Conservation (phyloP, 2,329 filamentous ascomycete genomes). For the Keithomyces neogunnii region DNA sequence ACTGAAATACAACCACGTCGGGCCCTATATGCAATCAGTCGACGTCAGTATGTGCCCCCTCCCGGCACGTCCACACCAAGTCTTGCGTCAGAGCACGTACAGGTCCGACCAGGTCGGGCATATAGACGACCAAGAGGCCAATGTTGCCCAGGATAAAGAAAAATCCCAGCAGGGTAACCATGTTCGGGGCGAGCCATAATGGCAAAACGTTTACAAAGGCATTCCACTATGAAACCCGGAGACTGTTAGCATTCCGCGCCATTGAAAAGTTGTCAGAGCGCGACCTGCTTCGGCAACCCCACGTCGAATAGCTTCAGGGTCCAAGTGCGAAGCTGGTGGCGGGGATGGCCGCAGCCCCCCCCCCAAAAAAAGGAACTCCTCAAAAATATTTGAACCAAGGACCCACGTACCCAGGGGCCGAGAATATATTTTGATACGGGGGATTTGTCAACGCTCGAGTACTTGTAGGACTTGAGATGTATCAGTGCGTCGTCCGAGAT, state of each 20-base stretch:
- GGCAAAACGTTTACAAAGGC: constrained; percentile 85
- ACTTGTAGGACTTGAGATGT: constrained; percentile 93
- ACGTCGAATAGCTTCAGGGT: neutral
- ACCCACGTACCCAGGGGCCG: constrained; percentile 74
- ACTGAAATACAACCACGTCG: constrained; percentile 89
- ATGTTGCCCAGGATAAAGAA: constrained; percentile 88
- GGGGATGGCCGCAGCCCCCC: neutral
- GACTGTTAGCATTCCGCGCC: constrained; percentile 1
- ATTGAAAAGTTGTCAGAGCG: neutral
- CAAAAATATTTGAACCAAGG: neutral
- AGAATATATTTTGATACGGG: constrained; percentile 89
- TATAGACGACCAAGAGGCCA: constrained; percentile 60
- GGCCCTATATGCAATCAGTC: constrained; percentile 45
- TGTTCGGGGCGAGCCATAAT: constrained; percentile 94
- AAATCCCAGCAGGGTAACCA: constrained; percentile 93
- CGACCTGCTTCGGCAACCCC: neutral
- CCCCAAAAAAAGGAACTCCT: neutral
- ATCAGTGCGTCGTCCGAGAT: constrained; percentile 84
- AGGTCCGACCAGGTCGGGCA: constrained; percentile 86
- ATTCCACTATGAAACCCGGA: constrained; percentile 67
- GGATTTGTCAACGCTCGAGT: constrained; percentile 94
- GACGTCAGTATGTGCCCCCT: neutral
- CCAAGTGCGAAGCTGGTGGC: constrained; percentile 2
- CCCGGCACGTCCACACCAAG: too few species aligned
- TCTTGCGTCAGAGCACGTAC: constrained; percentile 39